Base-by-base conservation (phyloP, 495 filamentous ascomycete genomes). In the Pyronema domesticum region DNA sequence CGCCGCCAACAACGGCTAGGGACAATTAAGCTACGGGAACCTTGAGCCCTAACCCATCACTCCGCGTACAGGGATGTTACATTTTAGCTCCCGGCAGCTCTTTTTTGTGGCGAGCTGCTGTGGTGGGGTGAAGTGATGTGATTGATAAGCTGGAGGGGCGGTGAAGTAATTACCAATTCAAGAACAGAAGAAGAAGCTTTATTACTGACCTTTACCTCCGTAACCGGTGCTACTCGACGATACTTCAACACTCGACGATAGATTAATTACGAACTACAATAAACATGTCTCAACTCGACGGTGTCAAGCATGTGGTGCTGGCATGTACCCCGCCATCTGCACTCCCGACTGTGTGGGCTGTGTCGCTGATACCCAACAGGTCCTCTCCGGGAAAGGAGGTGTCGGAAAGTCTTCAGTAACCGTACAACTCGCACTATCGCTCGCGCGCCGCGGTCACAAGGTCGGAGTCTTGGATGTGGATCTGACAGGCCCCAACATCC, bases 391-490 rank as follows among this genome's bases (percentile, higher is more conserved):
- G 56, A 98, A 98, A 74, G 91, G 91, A 55, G 91, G 91, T 40
- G 91, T 98, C 11, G 91, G 91, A 17, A 98, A 98, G 74, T 98
- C 91, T 53, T 94, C 88, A 46, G 79, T 95, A 6, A 96, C 91
- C 10, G 88, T 89, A 3, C 93, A 96, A 67, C 81, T 98, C 8
- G 91, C 91, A 6, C 80, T 96, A 42, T 85, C 89, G 5, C 81
- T 98, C 48, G 82, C 85, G 3, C 80, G 86, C 83, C 60, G 78
- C 85, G 71, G 85, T 80, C 7, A 59, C 14, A 61, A 55, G 36
- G 89, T 96, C 53, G 91, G 93, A 13, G 86, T 98, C 34, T 86
- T 98, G 55, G 91, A 98, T 68, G 79, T 96, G 64, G 91, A 98
- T 66, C 78, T 98, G 39, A 96, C 93, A 4, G 91, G 91, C 13